These are phyloP conservation scores for Candida sakaeoensis DNA, from an alignment of 805 yeast genomes.

Conservation along the genomic window DNA sequence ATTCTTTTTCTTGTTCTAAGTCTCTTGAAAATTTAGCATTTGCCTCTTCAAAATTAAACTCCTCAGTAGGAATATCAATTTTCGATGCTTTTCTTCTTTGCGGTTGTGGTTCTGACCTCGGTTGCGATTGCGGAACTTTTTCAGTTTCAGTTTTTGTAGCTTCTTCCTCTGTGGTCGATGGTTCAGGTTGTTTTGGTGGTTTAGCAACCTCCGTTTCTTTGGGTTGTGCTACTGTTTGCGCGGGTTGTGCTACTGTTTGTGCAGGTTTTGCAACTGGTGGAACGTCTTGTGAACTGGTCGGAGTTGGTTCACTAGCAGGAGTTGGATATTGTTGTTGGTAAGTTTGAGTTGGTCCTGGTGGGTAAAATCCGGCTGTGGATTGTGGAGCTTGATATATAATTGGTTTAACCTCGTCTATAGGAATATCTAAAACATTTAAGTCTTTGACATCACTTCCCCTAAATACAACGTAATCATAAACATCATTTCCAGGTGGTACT, in stretches of 20 bases:
- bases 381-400: constrained; percentile 31
- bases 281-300: constrained; percentile 8
- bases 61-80: constrained; percentile 46
- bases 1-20: constrained; percentile 31
- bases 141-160: constrained; percentile 11
- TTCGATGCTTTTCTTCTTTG: background rate
- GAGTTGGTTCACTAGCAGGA: constrained; percentile 8
- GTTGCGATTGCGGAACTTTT: constrained; percentile 13
- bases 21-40: constrained; percentile 69
- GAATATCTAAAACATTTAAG: constrained; percentile 74
- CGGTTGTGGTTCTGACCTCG: constrained; percentile 14
- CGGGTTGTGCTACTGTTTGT: constrained; percentile 5
- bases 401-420: constrained; percentile 61
- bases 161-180: constrained; percentile 6
- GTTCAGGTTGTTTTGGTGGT: constrained; percentile 6
- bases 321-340: constrained; percentile 8
- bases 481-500: constrained; percentile 63
- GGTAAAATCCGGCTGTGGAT: constrained; percentile 15
- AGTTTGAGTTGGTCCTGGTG: constrained; percentile 12
- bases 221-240: constrained; percentile 2
- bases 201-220: background rate
- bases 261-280: constrained; percentile 10
- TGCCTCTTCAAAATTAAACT: constrained; percentile 71
- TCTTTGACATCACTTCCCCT: constrained; percentile 92
- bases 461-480: constrained; percentile 76